These are phyloP conservation scores for Cryptosporidium sp. DNA, from an alignment of 169 alveolate species.

Conservation along the genomic window DNA sequence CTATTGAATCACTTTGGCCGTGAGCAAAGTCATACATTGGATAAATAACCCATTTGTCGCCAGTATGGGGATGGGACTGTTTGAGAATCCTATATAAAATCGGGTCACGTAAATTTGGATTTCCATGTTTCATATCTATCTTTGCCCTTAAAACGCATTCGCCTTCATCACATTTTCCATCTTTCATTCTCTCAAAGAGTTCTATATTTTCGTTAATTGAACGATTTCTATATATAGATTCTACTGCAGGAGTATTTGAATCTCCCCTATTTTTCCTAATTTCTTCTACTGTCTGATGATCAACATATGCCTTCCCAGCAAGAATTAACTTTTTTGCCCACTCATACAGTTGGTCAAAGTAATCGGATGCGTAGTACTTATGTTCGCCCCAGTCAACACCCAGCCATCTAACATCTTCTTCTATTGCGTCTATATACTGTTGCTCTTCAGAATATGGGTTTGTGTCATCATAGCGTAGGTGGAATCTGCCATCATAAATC, in stretches of 20 bases:
- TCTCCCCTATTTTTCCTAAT: slow-evolving; percentile 90
- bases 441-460: slow-evolving; percentile 97
- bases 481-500: slow-evolving; percentile 93
- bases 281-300: slow-evolving; percentile 94
- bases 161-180: slow-evolving; percentile 95
- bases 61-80: slow-evolving; percentile 96
- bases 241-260: slow-evolving; percentile 87
- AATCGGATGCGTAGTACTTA: slow-evolving; percentile 96
- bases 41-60: slow-evolving; percentile 97
- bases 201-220: slow-evolving; percentile 95
- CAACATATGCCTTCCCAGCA: slow-evolving; percentile 97
- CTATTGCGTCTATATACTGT: slow-evolving; percentile 94
- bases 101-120: slow-evolving; percentile 98
- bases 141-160: slow-evolving; percentile 96
- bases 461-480: slow-evolving; percentile 98
- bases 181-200: slow-evolving; percentile 95
- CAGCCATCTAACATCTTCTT: slow-evolving; percentile 94
- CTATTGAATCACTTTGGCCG: slow-evolving; percentile 98
- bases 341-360: slow-evolving; percentile 95
- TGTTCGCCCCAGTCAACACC: slow-evolving; percentile 96
- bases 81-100: slow-evolving; percentile 92
- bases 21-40: slow-evolving; percentile 99
- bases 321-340: slow-evolving; percentile 95
- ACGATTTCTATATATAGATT: slow-evolving; percentile 94
- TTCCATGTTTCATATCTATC: slow-evolving; percentile 96